Evolutionary conservation across 768 basidiomycete genomes (phyloP).

Genomic region (Macrolepiota fuliginosa): DNA sequence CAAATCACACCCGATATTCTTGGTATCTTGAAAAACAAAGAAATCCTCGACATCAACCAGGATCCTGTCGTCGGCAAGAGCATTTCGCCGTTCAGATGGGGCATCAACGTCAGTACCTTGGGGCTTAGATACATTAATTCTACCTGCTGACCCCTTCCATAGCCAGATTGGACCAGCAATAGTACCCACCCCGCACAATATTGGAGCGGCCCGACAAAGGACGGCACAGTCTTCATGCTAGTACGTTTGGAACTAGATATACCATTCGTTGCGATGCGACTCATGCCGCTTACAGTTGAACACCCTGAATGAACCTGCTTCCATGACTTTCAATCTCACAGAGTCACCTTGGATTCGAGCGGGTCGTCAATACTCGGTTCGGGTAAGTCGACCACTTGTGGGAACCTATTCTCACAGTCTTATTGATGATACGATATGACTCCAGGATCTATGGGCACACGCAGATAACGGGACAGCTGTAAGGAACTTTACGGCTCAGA

Average conservation of each 20-base stretch:
- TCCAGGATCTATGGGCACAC: conserved; percentile 70
- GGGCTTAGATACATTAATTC: not conserved
- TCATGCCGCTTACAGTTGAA: conserved; percentile 43
- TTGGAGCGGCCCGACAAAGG: conserved; percentile 65
- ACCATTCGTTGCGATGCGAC: not conserved
- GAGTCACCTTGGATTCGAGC: conserved; percentile 73
- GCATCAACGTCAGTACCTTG: conserved; percentile 49
- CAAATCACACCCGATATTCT: conserved; percentile 44
- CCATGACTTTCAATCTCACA: conserved; percentile 60
- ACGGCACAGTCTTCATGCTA: conserved; percentile 67
- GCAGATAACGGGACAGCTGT: conserved; percentile 67
- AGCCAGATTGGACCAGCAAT: conserved; percentile 43
- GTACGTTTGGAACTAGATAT: conserved; percentile 29
- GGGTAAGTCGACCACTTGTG: conserved; percentile 36
- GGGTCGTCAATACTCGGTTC: conserved; percentile 59
- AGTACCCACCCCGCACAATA: conserved; percentile 59
- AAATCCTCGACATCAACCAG: conserved; percentile 70
- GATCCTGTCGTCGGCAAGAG: conserved; percentile 59
- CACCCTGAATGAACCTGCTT: conserved; percentile 50
- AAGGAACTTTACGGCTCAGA: conserved; percentile 49
- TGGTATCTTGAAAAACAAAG: conserved; percentile 55
- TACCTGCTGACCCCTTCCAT: not conserved
- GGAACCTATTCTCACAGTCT: not conserved
- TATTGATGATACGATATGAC: not conserved
- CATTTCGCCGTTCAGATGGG: conserved; percentile 71